Percentiles rank a stretch among this genome's conserved stretches.
phyloP scores from a whole-genome alignment of 129 eudicot species.

The Pulicaria dysenterica region DNA sequence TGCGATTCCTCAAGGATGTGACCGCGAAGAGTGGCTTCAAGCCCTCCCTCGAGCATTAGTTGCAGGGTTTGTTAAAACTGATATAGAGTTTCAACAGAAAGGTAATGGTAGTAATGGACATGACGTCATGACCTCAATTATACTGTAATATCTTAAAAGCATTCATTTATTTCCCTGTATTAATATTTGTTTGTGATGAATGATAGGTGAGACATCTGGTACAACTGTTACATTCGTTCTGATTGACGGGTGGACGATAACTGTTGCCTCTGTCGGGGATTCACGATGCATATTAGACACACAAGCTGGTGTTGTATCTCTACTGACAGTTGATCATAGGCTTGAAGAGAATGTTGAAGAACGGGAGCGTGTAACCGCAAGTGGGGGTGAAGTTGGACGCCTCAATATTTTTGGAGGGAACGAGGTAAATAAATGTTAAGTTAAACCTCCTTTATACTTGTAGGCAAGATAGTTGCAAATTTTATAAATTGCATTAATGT shows the following conservation, averaged over 20 bases:
- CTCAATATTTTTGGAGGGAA: slow-evolving; percentile 78
- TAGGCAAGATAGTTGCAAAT: not conserved
- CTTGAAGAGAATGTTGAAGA: slow-evolving; percentile 95
- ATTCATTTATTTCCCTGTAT: not conserved
- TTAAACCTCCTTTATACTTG: not conserved
- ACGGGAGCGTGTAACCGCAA: slow-evolving; percentile 89
- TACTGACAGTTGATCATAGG: slow-evolving; percentile 93
- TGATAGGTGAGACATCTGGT: slow-evolving; percentile 90
- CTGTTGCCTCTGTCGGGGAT: slow-evolving; percentile 99
- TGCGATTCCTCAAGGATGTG: slow-evolving; percentile 78
- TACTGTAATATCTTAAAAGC: too few species aligned
- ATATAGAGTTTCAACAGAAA: slow-evolving; percentile 95
- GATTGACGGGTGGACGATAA: slow-evolving; percentile 96
- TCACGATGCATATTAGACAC: slow-evolving; percentile 96
- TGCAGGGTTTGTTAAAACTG: slow-evolving; percentile 98
- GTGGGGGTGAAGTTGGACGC: slow-evolving; percentile 97
- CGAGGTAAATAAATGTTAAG: slow-evolving; percentile 48
- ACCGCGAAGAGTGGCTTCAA: slow-evolving; percentile 98
- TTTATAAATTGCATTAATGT: not conserved
- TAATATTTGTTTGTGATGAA: slow-evolving; percentile 5
- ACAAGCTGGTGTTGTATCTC: slow-evolving; percentile 85
- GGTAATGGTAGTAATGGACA: slow-evolving; percentile 38
- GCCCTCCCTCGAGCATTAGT: slow-evolving; percentile 89
- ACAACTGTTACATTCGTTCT: slow-evolving; percentile 93
- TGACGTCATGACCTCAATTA: too few species aligned